Evolutionary conservation across 176 grass and related monocot genomes (phyloP).

Genomic region (Musa itinerans): DNA sequence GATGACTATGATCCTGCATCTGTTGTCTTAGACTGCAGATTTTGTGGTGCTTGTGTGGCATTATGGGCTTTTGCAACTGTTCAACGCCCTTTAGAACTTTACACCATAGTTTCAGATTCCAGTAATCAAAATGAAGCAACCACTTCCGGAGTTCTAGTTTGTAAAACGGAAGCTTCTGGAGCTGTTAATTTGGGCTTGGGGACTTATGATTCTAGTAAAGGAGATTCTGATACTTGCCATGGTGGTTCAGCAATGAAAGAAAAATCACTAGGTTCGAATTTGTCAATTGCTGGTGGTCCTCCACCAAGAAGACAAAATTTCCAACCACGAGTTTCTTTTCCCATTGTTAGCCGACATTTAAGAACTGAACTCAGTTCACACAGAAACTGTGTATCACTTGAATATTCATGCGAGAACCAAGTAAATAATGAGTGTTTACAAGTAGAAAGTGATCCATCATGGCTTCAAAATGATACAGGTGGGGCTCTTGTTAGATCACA

Average conservation of each 20-base stretch:
- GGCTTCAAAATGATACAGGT: not conserved
- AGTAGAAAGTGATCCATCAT: not conserved
- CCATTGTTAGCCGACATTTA: conserved; percentile 76
- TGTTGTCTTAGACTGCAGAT: conserved; percentile 76
- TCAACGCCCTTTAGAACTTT: conserved; percentile 62
- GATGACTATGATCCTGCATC: conserved; percentile 61
- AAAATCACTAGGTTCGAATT: conserved; percentile 42
- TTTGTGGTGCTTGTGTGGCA: conserved; percentile 90
- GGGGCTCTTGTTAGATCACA: conserved; percentile 22
- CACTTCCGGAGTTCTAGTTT: conserved; percentile 25
- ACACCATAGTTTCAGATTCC: conserved; percentile 54
- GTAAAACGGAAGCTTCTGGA: conserved; percentile 35
- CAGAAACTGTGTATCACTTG: conserved; percentile 23
- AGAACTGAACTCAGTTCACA: conserved; percentile 43
- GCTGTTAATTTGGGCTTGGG: conserved; percentile 20
- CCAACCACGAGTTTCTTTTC: conserved; percentile 72
- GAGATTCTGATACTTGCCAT: not conserved
- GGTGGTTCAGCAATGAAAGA: not conserved
- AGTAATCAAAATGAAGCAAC: conserved; percentile 40
- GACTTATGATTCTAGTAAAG: not conserved
- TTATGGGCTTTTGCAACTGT: conserved; percentile 72
- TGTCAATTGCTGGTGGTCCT: conserved; percentile 88
- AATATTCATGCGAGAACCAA: conserved; percentile 24
- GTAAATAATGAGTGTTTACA: not conserved
- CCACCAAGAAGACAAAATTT: conserved; percentile 70